Evolutionary conservation across 345 rosid genomes (phyloP).

Genomic region (Rhodamnia rubescens): DNA sequence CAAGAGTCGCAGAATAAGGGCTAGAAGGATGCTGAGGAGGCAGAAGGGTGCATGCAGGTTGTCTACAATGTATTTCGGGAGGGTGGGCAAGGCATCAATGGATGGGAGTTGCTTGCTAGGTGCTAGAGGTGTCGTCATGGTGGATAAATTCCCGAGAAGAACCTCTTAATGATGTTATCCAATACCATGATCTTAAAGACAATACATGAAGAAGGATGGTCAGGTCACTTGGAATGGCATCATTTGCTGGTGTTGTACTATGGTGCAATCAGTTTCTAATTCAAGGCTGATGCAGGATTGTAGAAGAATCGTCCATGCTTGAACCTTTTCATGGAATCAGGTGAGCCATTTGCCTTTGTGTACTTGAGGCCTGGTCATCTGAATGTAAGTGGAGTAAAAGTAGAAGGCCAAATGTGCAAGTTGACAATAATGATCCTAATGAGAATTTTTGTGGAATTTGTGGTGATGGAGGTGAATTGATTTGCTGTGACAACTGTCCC

Average conservation of each 20-base stretch:
- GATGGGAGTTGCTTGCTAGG: conserved; percentile 13
- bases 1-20: conserved; percentile 34
- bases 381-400: conserved; percentile 67
- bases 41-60: conserved; percentile 49
- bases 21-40: conserved; percentile 28
- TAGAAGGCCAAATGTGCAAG: conserved; percentile 26
- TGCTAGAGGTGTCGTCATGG: conserved; percentile 67
- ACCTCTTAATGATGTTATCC: conserved; percentile 57
- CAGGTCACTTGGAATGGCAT: conserved; percentile 57
- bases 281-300: conserved; percentile 77
- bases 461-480: conserved; percentile 84
- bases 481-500: conserved; percentile 94
- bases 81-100: conserved; percentile 24
- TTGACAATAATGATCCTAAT: conserved; percentile 61
- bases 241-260: conserved; percentile 62
- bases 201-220: conserved; percentile 68
- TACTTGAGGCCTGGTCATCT: conserved; percentile 82
- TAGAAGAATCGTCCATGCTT: conserved; percentile 55
- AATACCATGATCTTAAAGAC: conserved; percentile 52
- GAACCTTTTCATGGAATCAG: conserved; percentile 80
- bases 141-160: conserved; percentile 47
- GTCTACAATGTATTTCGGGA: conserved; percentile 44
- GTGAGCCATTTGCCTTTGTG: conserved; percentile 65
- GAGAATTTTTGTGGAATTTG: conserved; percentile 94
- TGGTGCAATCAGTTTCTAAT: conserved; percentile 53